These are phyloP conservation scores for Solanum chmielewskii DNA, from an alignment of 257 asterid species.

Conservation along the genomic window DNA sequence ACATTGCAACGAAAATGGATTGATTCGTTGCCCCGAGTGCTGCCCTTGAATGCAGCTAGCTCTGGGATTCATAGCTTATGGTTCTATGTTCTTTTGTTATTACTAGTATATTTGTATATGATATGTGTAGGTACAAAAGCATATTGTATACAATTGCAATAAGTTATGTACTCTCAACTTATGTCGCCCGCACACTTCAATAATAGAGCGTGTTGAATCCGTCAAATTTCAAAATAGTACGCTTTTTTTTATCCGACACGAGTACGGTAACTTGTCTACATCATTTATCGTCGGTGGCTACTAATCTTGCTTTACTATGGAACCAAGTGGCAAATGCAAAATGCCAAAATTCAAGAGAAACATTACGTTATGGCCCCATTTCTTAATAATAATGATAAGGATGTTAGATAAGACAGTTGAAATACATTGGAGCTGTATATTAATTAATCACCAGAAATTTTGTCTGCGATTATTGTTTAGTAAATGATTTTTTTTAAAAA, in stretches of 20 bases:
- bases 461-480: neutral
- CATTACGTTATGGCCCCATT: neutral
- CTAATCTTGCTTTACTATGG: neutral
- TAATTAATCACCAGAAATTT: neutral
- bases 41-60: conserved; percentile 27
- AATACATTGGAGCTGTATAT: neutral
- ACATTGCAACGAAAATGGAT: conserved; percentile 79
- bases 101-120: neutral
- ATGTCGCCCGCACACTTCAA: neutral
- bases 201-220: neutral
- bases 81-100: neutral
- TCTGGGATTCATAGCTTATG: neutral
- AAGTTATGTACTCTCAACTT: neutral
- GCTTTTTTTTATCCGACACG: neutral
- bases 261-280: neutral
- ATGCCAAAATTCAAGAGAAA: neutral
- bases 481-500: no score
- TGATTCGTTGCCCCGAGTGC: conserved; percentile 66
- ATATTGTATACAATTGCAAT: neutral
- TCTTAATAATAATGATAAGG: neutral
- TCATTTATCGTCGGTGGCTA: neutral
- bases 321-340: neutral
- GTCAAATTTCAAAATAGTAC: neutral
- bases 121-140: neutral
- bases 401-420: neutral